phyloP scores from a whole-genome alignment of 176 grass and related monocot species.

The Saccharum officinarum region DNA sequence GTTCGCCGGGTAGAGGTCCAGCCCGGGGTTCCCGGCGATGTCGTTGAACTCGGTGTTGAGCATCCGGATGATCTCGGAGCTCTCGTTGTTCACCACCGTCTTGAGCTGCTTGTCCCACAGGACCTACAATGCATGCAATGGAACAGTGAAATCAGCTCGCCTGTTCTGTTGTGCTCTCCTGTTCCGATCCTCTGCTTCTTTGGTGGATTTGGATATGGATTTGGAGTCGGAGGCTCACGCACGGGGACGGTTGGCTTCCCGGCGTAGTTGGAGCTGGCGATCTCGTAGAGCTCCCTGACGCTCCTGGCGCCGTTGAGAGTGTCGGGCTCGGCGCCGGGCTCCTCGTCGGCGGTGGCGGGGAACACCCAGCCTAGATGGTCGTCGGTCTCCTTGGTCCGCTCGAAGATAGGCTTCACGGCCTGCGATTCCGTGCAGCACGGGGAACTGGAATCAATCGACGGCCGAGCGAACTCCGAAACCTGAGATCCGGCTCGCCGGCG shows the following conservation, averaged over 20 bases:
- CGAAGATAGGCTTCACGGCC: slow-evolving; percentile 85
- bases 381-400: slow-evolving; percentile 74
- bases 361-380: slow-evolving; percentile 94
- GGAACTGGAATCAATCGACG: not conserved
- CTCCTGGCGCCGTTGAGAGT: slow-evolving; percentile 65
- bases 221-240: not conserved
- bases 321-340: slow-evolving; percentile 66
- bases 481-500: too few species aligned
- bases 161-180: not conserved
- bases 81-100: slow-evolving; percentile 97
- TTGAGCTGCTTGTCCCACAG: slow-evolving; percentile 93
- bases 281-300: slow-evolving; percentile 80
- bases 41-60: slow-evolving; percentile 83
- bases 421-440: not conserved
- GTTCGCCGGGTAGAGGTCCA: slow-evolving; percentile 76
- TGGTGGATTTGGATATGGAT: not conserved
- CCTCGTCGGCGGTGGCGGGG: slow-evolving; percentile 56
- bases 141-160: not conserved
- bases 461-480: not conserved
- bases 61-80: slow-evolving; percentile 95
- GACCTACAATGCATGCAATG: slow-evolving; percentile 42
- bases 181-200: not conserved
- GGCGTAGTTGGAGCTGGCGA: slow-evolving; percentile 71
- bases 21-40: slow-evolving; percentile 56
- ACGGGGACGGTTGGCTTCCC: slow-evolving; percentile 92